These are phyloP conservation scores for Scedosporium aurantiacum DNA, from an alignment of 2,329 filamentous ascomycete species.

Conservation along the genomic window DNA sequence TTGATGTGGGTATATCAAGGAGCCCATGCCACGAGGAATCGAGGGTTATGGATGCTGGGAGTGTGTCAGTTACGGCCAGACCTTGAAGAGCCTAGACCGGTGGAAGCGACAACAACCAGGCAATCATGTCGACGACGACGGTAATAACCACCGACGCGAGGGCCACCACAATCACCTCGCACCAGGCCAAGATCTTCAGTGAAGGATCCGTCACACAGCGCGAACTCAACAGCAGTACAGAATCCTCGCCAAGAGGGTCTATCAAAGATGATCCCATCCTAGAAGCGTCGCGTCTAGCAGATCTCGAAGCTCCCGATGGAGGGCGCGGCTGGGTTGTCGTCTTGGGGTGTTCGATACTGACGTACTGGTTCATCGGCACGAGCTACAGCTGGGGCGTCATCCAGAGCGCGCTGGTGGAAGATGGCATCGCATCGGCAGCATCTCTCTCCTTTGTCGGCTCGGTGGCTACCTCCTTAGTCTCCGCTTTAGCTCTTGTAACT, in stretches of 20 bases:
- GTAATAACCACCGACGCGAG: no score
- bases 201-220: not conserved
- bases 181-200: no score
- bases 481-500: constrained; percentile 39
- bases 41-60: no score
- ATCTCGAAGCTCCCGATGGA: constrained; percentile 37
- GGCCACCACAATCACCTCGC: no score
- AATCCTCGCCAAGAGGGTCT: not conserved
- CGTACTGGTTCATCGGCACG: constrained; percentile 46
- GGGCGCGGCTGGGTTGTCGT: constrained; percentile 48
- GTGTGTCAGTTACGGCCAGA: no score
- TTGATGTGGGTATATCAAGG: no score
- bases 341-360: constrained; percentile 33
- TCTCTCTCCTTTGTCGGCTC: constrained; percentile 50
- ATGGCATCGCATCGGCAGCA: constrained; percentile 33
- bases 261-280: constrained; percentile 15
- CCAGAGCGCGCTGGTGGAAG: constrained; percentile 42
- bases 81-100: no score
- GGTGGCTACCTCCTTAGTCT: constrained; percentile 36
- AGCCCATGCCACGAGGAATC: no score
- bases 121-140: no score
- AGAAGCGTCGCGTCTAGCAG: constrained; percentile 31
- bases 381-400: constrained; percentile 50
- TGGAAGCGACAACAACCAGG: no score
- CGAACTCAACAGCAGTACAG: not conserved